Base-by-base conservation (phyloP, 805 yeast species). In the Lipomyces spencermartinsiae region DNA sequence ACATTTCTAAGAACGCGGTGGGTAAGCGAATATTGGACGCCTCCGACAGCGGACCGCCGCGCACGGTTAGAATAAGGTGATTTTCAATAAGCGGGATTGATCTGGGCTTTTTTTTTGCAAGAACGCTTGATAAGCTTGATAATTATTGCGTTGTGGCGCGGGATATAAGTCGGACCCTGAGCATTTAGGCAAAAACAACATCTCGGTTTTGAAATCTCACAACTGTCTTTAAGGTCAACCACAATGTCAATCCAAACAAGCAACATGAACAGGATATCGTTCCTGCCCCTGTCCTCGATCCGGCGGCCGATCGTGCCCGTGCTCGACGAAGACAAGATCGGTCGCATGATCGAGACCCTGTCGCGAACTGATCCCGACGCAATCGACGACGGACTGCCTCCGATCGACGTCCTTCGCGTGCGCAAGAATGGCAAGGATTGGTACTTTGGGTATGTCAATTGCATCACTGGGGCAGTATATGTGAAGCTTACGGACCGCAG, bases 301-400 rank as follows among this genome's bases (percentile, higher is more conserved):
- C 83, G 86, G 61, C 82, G 97, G 68, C 97, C 97, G 9, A 92
- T 92, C 37, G 89, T 93, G 33, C 97, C 97, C 0, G 96, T 90
- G 1, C 80, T 92, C 35, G 97, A 92, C 74, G 78, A 84, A 69
- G 82, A 83, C 58, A 92, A 92, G 77, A 92, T 92, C 56, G 89
- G 87, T 59, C 85, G 94, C 5, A 92, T 92, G 97, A 83, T 75
- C 62, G 77, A 67, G 68, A 77, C 71, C 22, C 85, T 10, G 84
- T 80, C 65, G 82, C 84, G 31, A 83, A 85, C 46, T 77, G 79
- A 0, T 55, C 88, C 67, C 5, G 67, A 58, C 12, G 67, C 63
- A 14, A 10, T 60, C 2, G 74, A 74, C 25, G 74, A 7, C 35
- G 75, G 71, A 16, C 46, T 71, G 22, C 97, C 97, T 1, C 94